These are phyloP conservation scores for Candida quercuum DNA, from an alignment of 805 yeast genomes.

Conservation along the genomic window DNA sequence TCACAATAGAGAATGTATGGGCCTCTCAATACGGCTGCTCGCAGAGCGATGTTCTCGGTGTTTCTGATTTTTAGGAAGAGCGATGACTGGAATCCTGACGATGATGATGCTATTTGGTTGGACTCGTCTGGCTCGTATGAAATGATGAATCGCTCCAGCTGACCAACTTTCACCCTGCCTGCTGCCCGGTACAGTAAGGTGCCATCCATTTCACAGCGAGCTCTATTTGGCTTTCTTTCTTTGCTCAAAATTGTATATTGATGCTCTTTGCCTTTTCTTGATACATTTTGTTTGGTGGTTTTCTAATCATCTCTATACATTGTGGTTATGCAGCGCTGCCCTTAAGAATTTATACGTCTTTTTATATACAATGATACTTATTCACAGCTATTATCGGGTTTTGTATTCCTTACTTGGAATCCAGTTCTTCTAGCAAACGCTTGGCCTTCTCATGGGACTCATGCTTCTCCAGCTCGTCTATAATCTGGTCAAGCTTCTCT, in stretches of 20 bases:
- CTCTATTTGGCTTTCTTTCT: neutral
- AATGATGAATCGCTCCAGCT: conserved; percentile 51
- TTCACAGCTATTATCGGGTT: too few relatives aligned
- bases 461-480: conserved; percentile 43
- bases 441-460: conserved; percentile 42
- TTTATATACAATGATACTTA: too few relatives aligned
- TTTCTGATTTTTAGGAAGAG: conserved; percentile 59
- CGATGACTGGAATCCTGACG: conserved; percentile 27
- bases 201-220: neutral
- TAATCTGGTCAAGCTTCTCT: conserved; percentile 46
- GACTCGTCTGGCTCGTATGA: conserved; percentile 37
- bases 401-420: too few relatives aligned
- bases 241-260: too few relatives aligned
- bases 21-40: conserved; percentile 74
- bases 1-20: conserved; percentile 75
- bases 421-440: conserved; percentile 12
- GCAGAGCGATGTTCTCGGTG: conserved; percentile 49
- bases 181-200: conserved; percentile 32
- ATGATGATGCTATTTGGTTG: conserved; percentile 20
- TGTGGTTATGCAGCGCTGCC: too few relatives aligned
- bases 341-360: too few relatives aligned
- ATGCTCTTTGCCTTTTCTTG: too few relatives aligned
- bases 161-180: conserved; percentile 50
- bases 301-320: too few relatives aligned
- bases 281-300: too few relatives aligned